Evolutionary conservation across 2,329 filamentous ascomycete species (phyloP), one percentile per base, ranked within the genome.

Genomic region (Venturia pyrina): DNA sequence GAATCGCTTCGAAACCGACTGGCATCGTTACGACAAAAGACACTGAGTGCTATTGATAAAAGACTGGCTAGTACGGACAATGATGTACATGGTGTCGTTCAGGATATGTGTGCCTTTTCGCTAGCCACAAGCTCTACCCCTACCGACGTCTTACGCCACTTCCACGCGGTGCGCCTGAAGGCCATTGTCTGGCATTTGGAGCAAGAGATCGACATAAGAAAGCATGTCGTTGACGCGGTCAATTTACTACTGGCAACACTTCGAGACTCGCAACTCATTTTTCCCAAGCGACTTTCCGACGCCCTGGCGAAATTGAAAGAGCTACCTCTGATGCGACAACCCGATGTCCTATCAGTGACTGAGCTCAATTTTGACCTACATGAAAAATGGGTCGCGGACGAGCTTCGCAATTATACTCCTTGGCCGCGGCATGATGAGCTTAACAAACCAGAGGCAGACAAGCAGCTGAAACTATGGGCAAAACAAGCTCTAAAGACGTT

Each of bases 351-450:
- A 65, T 77, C 79, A 0, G 75, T 95, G 1, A 85, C 90, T 69
- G 88, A 88, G 19, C 78, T 96, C 15, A 85, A 89, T 44, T 78
- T 97, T 34, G 91, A 96, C 72, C 78, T 95, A 11, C 87, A 91
- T 71, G 86, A 88, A 69, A 83, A 83, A 24, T 96, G 92, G 89
- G 89, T 95, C 68, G 84, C 89, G 21, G 87, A 92, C 8, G 91
- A 96, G 67, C 89, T 96, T 53, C 85, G 85, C 60, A 89, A 89
- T 69, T 97, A 96, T 73, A 93, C 87, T 0, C 93, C 93, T 0
- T 96, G 91, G 78, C 89, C 96, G 44, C 87, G 90, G 40, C 87
- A 96, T 70, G 90, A 93, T 69, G 89, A 95, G 69, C 70, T 82
- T 5, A 72, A 77, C 32, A 68, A 73, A 40, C 66, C 73, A 2